phyloP scores from a whole-genome alignment of 345 rosid species.

The Eucalyptus polybractea region DNA sequence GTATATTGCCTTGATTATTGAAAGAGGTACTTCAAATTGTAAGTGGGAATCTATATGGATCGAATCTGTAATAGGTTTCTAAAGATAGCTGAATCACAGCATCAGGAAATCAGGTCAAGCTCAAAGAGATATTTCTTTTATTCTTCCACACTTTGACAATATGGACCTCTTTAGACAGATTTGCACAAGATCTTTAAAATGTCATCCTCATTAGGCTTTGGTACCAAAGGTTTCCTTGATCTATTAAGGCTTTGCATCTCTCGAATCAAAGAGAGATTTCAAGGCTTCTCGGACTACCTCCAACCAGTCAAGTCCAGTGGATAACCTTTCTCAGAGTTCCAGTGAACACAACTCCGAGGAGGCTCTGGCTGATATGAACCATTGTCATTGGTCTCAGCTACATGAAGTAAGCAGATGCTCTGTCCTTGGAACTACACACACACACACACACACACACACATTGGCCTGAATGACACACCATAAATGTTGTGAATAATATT shows the following conservation, averaged over 20 bases:
- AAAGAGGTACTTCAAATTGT: background rate
- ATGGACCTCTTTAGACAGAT: too few relatives aligned
- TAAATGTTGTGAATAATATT: too few relatives aligned
- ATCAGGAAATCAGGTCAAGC: background rate
- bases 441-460: too few relatives aligned
- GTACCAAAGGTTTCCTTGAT: background rate
- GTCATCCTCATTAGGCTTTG: too few relatives aligned
- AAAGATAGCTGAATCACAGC: background rate
- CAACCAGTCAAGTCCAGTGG: constrained; percentile 18
- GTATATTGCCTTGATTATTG: background rate
- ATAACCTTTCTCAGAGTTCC: constrained; percentile 18
- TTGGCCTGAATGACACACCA: too few relatives aligned
- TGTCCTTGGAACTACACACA: background rate
- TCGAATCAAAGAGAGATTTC: constrained; percentile 73
- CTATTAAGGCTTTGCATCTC: constrained; percentile 63
- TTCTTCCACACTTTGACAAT: too few relatives aligned
- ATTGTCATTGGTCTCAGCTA: constrained; percentile 1
- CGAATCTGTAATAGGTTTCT: background rate
- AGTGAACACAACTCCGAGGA: constrained; percentile 1
- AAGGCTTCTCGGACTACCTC: constrained; percentile 51
- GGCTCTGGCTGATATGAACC: constrained; percentile 14
- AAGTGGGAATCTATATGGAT: background rate
- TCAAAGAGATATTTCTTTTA: background rate
- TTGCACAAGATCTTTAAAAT: too few relatives aligned
- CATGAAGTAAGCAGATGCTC: background rate